Conservation (phyloP, 2,329 filamentous ascomycete genomes). For the Periconia sp. region DNA sequence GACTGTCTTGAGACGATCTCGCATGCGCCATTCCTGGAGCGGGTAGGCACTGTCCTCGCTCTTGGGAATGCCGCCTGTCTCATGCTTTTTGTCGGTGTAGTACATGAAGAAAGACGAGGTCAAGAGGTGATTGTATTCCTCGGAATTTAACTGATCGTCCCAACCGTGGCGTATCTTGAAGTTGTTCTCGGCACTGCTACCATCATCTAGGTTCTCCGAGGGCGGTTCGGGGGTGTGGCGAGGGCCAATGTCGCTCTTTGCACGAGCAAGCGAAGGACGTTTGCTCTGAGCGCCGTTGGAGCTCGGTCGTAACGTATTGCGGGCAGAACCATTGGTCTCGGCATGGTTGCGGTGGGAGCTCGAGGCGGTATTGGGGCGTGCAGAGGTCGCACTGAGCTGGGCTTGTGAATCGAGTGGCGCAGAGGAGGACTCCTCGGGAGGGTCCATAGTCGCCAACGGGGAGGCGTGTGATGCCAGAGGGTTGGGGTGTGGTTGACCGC, state of each 20-base stretch:
- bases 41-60: conserved; percentile 53
- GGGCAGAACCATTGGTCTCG: conserved; percentile 22
- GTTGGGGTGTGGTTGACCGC: conserved; percentile 24
- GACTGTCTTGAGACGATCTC: conserved; percentile 93
- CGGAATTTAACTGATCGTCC: conserved; percentile 87
- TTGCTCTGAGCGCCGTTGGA: conserved; percentile 51
- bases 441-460: conserved; percentile 20
- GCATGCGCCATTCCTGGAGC: conserved; percentile 95
- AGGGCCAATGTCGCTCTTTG: conserved; percentile 64
- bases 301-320: conserved; percentile 53
- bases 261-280: conserved; percentile 50
- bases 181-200: conserved; percentile 53
- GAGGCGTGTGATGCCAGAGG: conserved; percentile 33
- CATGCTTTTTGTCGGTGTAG: conserved; percentile 96
- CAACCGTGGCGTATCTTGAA: conserved; percentile 78
- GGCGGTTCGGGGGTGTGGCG: conserved; percentile 28
- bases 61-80: conserved; percentile 87
- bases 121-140: conserved; percentile 82
- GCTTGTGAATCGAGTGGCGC: conserved; percentile 16
- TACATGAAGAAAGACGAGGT: conserved; percentile 99
- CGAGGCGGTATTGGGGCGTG: conserved; percentile 32
- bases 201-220: conserved; percentile 34
- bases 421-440: conserved; percentile 7
- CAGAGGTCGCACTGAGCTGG: conserved; percentile 14
- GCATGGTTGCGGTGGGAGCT: conserved; percentile 16